A percentile compares a stretch with the other conserved stretches of the same genome.
Conservation (phyloP, 768 basidiomycete species). For the Tylopilus vinaceipallidus region DNA sequence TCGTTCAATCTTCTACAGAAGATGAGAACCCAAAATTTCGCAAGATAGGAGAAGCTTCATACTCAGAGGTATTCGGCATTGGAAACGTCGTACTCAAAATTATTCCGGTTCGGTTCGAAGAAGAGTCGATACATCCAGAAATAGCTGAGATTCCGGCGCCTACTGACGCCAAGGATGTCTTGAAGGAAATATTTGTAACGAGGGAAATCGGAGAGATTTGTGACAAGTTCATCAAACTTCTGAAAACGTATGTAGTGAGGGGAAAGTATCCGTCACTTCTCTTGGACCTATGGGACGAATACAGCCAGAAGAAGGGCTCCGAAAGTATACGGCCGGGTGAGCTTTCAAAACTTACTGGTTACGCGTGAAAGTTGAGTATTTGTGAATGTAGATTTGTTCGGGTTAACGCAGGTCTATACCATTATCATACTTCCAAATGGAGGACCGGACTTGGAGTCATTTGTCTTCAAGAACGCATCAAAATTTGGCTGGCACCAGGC, state of each 20-base stretch:
- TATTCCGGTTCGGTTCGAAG: constrained; percentile 69
- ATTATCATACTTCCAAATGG: constrained; percentile 90
- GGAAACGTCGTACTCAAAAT: constrained; percentile 89
- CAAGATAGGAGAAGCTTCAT: constrained; percentile 96
- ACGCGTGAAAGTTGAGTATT: constrained; percentile 6
- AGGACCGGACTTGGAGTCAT: constrained; percentile 88
- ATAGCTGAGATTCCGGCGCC: constrained; percentile 60
- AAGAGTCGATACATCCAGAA: constrained; percentile 21
- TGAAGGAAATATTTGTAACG: constrained; percentile 80
- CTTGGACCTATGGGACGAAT: constrained; percentile 86
- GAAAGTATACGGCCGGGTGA: constrained; percentile 84
- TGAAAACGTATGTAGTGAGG: constrained; percentile 82
- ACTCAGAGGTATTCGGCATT: constrained; percentile 93
- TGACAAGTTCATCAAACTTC: constrained; percentile 74
- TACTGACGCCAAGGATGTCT: constrained; percentile 70
- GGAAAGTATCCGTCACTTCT: constrained; percentile 82
- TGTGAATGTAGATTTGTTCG: constrained; percentile 60
- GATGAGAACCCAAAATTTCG: constrained; percentile 45
- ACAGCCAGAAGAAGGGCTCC: constrained; percentile 68
- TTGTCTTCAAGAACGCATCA: constrained; percentile 55
- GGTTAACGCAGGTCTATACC: constrained; percentile 76
- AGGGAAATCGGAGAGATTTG: constrained; percentile 74
- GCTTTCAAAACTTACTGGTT: constrained; percentile 13
- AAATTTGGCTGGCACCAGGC: constrained; percentile 85
- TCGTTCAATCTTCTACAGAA: constrained; percentile 42